Evolutionary conservation across 495 filamentous ascomycete genomes (phyloP).

Genomic region (Hypomontagnella monticulosa): DNA sequence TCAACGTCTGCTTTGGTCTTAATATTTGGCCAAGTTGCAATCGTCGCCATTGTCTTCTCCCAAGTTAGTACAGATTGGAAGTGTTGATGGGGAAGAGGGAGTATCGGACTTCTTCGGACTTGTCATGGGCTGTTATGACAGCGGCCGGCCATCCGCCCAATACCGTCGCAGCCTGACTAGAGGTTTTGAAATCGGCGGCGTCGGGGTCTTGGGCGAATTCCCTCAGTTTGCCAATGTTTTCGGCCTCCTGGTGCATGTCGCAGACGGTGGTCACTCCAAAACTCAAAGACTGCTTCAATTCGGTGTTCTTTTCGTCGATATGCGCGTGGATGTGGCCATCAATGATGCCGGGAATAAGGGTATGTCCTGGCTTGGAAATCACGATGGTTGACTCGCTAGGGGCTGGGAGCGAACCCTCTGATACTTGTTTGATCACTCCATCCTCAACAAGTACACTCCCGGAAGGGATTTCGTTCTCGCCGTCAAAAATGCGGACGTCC

Average conservation of each 20-base stretch:
- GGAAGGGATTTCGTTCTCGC: constrained; percentile 22
- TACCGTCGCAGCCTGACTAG: constrained; percentile 21
- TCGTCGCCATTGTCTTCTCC: constrained; percentile 8
- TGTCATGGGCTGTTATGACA: constrained; percentile 14
- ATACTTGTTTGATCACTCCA: constrained; percentile 28
- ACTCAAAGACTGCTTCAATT: constrained; percentile 12
- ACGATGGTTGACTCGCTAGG: constrained; percentile 2
- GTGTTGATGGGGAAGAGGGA: not conserved
- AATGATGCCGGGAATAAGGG: constrained; percentile 29
- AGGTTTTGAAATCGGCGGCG: constrained; percentile 32
- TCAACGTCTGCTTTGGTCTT: constrained; percentile 15
- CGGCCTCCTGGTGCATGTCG: constrained; percentile 35
- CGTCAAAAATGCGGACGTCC: constrained; percentile 27
- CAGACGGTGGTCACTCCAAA: constrained; percentile 36
- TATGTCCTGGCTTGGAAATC: constrained; percentile 27
- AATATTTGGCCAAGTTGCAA: constrained; percentile 14
- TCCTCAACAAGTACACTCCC: constrained; percentile 31
- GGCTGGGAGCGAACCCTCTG: not conserved
- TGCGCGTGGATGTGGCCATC: constrained; percentile 30
- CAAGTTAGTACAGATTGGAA: not conserved
- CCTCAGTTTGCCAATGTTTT: constrained; percentile 13
- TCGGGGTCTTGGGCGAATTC: constrained; percentile 6
- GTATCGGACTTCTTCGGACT: constrained; percentile 16
- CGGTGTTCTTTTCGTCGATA: constrained; percentile 11
- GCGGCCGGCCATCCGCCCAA: constrained; percentile 29